A percentile compares a stretch with the other conserved stretches of the same genome.
phyloP scores from a whole-genome alignment of 495 filamentous ascomycete genomes.

The Talaromyces thailandensis region DNA sequence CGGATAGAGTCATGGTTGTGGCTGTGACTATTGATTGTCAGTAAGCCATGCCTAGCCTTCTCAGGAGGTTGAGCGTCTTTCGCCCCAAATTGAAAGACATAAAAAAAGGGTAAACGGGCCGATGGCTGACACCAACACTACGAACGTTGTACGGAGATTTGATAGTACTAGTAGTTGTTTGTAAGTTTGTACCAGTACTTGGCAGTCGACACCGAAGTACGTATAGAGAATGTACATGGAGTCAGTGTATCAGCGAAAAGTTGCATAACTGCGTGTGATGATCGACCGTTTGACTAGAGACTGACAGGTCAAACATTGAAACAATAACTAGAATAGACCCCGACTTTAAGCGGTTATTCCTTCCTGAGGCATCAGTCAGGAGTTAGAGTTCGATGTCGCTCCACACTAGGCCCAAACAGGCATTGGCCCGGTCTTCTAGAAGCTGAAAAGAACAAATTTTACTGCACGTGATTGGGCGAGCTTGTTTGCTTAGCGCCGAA shows the following conservation, averaged over 20 bases:
- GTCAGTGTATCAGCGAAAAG: not conserved
- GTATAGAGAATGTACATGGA: no score
- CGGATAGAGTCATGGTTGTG: not conserved
- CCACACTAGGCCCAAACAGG: not conserved
- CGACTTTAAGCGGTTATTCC: not conserved
- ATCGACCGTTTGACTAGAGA: not conserved
- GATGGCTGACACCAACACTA: not conserved
- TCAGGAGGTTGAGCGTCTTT: not conserved
- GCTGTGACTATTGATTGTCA: not conserved
- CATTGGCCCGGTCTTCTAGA: not conserved
- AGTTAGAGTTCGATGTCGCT: not conserved
- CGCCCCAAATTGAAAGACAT: not conserved
- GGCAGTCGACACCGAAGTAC: not conserved
- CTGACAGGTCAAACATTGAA: no score
- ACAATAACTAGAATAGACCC: not conserved
- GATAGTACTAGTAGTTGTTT: not conserved
- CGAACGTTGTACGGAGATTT: not conserved
- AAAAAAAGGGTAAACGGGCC: not conserved
- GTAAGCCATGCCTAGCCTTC: not conserved
- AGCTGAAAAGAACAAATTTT: conserved; percentile 4
- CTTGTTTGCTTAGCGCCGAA: not conserved
- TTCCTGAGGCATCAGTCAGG: not conserved
- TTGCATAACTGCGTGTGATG: not conserved
- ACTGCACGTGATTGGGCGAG: not conserved
- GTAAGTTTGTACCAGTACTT: not conserved